Percentiles rank a stretch among this genome's conserved stretches.
phyloP scores from a whole-genome alignment of 202 grass and related monocot species.

The Setaria italica region DNA sequence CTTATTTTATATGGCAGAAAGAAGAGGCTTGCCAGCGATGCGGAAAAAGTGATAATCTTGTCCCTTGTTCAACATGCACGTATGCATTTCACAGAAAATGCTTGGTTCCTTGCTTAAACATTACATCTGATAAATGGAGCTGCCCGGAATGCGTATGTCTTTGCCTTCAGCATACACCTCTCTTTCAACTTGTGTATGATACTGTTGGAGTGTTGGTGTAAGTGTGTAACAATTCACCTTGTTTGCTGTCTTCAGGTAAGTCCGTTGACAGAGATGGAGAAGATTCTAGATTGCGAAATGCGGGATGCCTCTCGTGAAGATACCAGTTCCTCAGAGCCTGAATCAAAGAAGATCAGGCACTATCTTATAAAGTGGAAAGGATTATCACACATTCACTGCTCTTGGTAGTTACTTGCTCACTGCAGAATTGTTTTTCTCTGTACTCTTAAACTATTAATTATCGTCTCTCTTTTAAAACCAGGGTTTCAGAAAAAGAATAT shows the following conservation, averaged over 20 bases:
- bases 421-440: constrained; percentile 30
- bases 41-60: constrained; percentile 68
- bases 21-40: constrained; percentile 90
- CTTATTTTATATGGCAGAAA: constrained; percentile 68
- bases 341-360: constrained; percentile 63
- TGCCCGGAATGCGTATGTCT: constrained; percentile 94
- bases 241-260: constrained; percentile 71
- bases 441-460: constrained; percentile 36
- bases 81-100: constrained; percentile 95
- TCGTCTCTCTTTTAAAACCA: constrained; percentile 45
- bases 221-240: constrained; percentile 25
- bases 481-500: constrained; percentile 91
- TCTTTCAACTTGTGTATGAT: constrained; percentile 16
- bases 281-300: constrained; percentile 88
- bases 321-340: constrained; percentile 55
- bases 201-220: not conserved
- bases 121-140: constrained; percentile 78
- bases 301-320: constrained; percentile 42
- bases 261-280: constrained; percentile 93
- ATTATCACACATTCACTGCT: constrained; percentile 89
- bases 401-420: constrained; percentile 64
- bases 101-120: constrained; percentile 74
- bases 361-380: constrained; percentile 99
- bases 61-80: constrained; percentile 89
- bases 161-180: constrained; percentile 25